Evolutionary conservation across 495 filamentous ascomycete species (phyloP), one percentile per base, ranked within the genome.

Genomic region (Penicillium taxi): DNA sequence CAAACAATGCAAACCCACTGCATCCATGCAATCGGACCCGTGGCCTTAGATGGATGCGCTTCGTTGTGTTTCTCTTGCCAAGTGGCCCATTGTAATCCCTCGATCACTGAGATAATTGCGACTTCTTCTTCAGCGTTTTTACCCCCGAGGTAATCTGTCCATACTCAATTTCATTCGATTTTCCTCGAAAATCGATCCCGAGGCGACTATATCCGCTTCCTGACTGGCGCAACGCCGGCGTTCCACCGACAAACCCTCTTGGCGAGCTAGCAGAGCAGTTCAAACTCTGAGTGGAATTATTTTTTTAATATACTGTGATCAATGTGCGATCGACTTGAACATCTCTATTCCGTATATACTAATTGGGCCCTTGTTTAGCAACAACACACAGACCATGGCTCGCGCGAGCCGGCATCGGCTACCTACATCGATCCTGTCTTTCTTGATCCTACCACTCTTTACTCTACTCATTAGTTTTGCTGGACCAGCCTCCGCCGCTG

Each of bases 401-500:
- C 59, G 58, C 20, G 54, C 57, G 25, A 60, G 69, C 55, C 66
- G 67, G 35, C 66, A 65, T 55, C 64, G 66, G 29, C 53, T 50
- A 44, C 41, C 56, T 17, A 52, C 50, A 34, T 62, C 60, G 18
- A 39, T 70, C 23, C 39, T 69, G 28, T 63, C 64, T 9, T 35
- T 64, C 42, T 30, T 61, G 1, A 32, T 67, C 28, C 42, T 67
- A 5, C 63, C 62, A 2, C 63, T 76, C 39, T 54, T 80, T 15
- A 49, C 73, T 14, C 69, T 79, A 40, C 53, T 81, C 28, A 55
- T 78, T 39, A 61, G 75, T 31, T 72, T 82, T 39, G 61, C 70
- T n/a, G 62, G 69, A 29, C 68, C 72, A 52, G 78, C 75, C 21
- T 71, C 77, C 9, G 74, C 75, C 41, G 72, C 70, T 32, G 69